A percentile compares a stretch with the other conserved stretches of the same genome.
Conservation (phyloP, 2,329 filamentous ascomycete genomes). For the Fusarium aywerte region DNA sequence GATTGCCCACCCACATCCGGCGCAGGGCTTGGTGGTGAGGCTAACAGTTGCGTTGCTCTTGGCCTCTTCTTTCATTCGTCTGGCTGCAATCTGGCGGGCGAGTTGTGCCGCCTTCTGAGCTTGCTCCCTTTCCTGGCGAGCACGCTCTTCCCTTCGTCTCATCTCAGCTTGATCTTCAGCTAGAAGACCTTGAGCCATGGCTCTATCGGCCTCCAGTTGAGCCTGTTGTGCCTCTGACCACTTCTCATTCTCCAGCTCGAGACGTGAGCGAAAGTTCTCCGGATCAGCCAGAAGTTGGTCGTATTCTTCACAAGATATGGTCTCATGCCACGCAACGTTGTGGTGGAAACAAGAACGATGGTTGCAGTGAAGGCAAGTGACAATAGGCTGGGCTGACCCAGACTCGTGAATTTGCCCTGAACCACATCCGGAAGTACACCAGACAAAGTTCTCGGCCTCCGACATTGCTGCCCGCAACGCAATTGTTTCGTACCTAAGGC, state of each 20-base stretch:
- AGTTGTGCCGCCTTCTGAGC: conserved; percentile 45
- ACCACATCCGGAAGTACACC: conserved; percentile 64
- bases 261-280: conserved; percentile 52
- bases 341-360: conserved; percentile 58
- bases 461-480: conserved; percentile 57
- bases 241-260: conserved; percentile 51
- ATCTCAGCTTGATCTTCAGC: conserved; percentile 48
- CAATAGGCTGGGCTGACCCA: conserved; percentile 54
- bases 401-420: conserved; percentile 63
- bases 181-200: conserved; percentile 49
- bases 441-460: conserved; percentile 59
- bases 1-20: conserved; percentile 53
- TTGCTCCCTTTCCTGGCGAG: conserved; percentile 39
- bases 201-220: conserved; percentile 59
- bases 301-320: conserved; percentile 56
- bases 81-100: conserved; percentile 44
- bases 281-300: conserved; percentile 54
- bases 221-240: conserved; percentile 56
- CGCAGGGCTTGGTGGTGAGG: conserved; percentile 53
- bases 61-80: conserved; percentile 51
- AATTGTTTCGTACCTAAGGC: conserved; percentile 56
- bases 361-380: conserved; percentile 54
- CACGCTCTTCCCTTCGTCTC: conserved; percentile 38
- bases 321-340: conserved; percentile 55
- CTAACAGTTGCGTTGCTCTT: conserved; percentile 46